Percentiles rank a stretch among this genome's conserved stretches.
Conservation (phyloP, 192 early-diverging fungal genomes). For the Podila epicladia region DNA sequence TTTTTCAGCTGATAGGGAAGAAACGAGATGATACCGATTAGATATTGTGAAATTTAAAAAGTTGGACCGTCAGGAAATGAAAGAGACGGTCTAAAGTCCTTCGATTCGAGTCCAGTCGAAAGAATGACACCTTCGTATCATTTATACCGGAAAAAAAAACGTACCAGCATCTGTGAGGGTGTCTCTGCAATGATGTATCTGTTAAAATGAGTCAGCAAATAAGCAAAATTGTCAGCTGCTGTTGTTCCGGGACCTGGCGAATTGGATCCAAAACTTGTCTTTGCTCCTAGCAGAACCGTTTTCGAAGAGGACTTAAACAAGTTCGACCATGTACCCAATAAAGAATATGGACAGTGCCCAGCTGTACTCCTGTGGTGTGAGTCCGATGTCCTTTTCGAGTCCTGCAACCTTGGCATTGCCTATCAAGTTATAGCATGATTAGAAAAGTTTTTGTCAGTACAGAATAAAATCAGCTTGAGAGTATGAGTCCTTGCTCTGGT, state of each 20-base stretch:
- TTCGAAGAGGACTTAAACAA: not conserved
- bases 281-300: no score
- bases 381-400: conserved; percentile 55
- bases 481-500: not conserved
- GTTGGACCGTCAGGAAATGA: not conserved
- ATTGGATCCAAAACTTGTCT: no score
- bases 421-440: not conserved
- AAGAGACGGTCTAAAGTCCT: not conserved
- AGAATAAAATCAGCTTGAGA: not conserved
- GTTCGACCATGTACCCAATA: conserved; percentile 34
- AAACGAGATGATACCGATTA: conserved; percentile 62
- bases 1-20: conserved; percentile 71
- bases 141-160: not conserved
- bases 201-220: not conserved
- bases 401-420: conserved; percentile 68
- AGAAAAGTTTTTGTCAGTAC: not conserved
- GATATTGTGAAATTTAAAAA: not conserved
- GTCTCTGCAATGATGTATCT: conserved; percentile 8
- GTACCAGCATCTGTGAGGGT: conserved; percentile 7
- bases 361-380: conserved; percentile 61
- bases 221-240: not conserved
- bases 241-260: not conserved
- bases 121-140: not conserved
- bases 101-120: no score
- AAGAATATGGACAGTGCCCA: conserved; percentile 75